These are phyloP conservation scores for Kodamaea hsintzibuensis DNA, from an alignment of 805 yeast genomes.

Conservation along the genomic window DNA sequence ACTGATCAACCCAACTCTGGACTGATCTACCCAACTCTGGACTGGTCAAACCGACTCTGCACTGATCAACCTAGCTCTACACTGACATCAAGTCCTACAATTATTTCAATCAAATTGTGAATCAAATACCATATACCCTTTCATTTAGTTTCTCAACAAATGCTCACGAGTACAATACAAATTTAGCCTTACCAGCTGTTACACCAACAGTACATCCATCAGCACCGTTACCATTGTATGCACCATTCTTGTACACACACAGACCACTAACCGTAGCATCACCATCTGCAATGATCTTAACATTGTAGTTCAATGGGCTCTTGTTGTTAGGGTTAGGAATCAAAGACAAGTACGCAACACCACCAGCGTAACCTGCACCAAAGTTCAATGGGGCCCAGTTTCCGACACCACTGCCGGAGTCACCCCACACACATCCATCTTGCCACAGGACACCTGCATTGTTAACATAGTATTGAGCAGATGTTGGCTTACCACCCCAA, in stretches of 20 bases:
- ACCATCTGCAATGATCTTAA: conserved; percentile 69
- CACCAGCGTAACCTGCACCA: conserved; percentile 82
- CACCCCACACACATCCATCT: conserved; percentile 96
- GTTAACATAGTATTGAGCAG: conserved; percentile 97
- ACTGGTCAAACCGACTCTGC: too few species aligned
- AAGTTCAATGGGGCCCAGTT: conserved; percentile 98
- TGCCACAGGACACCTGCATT: conserved; percentile 88
- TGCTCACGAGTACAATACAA: conserved; percentile 60
- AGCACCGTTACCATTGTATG: conserved; percentile 64
- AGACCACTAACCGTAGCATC: conserved; percentile 56
- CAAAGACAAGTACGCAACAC: conserved; percentile 77
- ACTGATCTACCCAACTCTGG: too few species aligned
- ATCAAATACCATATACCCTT: background rate
- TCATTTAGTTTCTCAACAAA: background rate
- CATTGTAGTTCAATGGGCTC: conserved; percentile 56
- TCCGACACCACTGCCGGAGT: conserved; percentile 75
- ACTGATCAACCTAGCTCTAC: too few species aligned
- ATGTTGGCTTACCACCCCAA: conserved; percentile 81
- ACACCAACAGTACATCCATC: conserved; percentile 96
- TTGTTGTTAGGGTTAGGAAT: conserved; percentile 94
- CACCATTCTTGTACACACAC: conserved; percentile 80
- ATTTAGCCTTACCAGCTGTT: conserved; percentile 77
- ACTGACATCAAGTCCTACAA: too few species aligned
- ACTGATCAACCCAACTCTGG: too few species aligned
- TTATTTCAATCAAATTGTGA: too few species aligned